Base-by-base conservation (phyloP, 345 rosid species). In the Abelmoschus esculentus region DNA sequence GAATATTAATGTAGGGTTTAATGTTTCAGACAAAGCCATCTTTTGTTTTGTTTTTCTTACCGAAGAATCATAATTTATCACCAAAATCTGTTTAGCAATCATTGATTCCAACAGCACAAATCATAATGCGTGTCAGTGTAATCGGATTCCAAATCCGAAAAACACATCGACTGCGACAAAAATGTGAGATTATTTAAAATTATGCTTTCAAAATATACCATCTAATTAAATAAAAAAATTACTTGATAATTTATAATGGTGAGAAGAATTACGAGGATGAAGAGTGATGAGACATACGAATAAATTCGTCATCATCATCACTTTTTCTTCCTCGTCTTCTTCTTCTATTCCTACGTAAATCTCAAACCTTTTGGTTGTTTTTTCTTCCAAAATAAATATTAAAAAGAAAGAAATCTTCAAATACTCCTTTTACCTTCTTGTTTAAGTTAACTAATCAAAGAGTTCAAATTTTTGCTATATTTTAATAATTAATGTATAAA, bases 61-160 rank as follows among this genome's bases (percentile, higher is more conserved):
- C 1, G 1, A 29, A 29, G 1, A 29, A 29, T 29, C 32, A 1
- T 29, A 29, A 29, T 29, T 29, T 29, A 29, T 29, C 32, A 22
- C 64, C 3, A 32, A 36, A 58, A 14, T 3, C 18, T 14, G 19
- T 32, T 63, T 19, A 73, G 29, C 66, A 29, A 50, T 32, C 44
- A 62, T 59, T 74, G 11, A 22, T 42, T 65, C 58, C 74, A 5
- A 71, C 44, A 0, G 74, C 66, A 64, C 72, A 73, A 65, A 74
- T 89, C 95, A 3, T 86, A 7, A 6, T 7, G 85, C 5, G 88
- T 89, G 55, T 86, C 86, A 74, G 80, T 82, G 78, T 86, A 85
- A 79, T 86, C 95, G 52, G 85, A 86, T 79, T 89, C 89, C 3
- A 89, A 83, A 83, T 89, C 89, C 29, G 86, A 88, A 74, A 89